Conservation (phyloP, 768 basidiomycete species). For the Russula earlei region DNA sequence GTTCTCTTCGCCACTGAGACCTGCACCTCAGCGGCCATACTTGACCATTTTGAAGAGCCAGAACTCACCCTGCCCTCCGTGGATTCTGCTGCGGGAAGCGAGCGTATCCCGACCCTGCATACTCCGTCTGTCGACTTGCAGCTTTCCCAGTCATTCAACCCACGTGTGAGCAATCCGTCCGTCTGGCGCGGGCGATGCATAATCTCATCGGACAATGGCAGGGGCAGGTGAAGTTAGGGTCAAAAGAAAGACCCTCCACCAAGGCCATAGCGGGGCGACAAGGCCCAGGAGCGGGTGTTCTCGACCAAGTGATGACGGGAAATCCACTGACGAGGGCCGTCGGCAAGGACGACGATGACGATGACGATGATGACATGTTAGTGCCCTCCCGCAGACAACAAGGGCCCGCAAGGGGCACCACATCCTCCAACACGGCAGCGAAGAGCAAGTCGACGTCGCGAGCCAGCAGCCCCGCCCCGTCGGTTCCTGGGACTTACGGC, state of each 20-base stretch:
- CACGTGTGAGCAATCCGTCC: not conserved
- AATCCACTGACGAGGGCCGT: not conserved
- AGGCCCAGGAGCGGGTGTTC: not conserved
- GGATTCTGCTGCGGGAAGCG: not conserved
- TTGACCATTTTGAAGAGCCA: constrained; percentile 37
- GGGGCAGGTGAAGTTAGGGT: not conserved
- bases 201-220: not conserved
- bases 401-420: not conserved
- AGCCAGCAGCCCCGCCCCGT: not conserved
- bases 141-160: not conserved
- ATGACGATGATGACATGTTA: not conserved
- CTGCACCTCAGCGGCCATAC: constrained; percentile 38
- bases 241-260: not conserved
- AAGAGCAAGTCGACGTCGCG: constrained; percentile 1
- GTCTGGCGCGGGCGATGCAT: not conserved
- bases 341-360: not conserved
- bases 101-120: not conserved
- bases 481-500: constrained; percentile 1
- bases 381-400: not conserved
- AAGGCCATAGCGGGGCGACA: not conserved
- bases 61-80: constrained; percentile 29
- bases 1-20: not conserved
- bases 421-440: too few species aligned
- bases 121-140: not conserved
- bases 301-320: not conserved